Base-by-base conservation (phyloP, 306 rosid genomes). In the Ormosia semicastrata region DNA sequence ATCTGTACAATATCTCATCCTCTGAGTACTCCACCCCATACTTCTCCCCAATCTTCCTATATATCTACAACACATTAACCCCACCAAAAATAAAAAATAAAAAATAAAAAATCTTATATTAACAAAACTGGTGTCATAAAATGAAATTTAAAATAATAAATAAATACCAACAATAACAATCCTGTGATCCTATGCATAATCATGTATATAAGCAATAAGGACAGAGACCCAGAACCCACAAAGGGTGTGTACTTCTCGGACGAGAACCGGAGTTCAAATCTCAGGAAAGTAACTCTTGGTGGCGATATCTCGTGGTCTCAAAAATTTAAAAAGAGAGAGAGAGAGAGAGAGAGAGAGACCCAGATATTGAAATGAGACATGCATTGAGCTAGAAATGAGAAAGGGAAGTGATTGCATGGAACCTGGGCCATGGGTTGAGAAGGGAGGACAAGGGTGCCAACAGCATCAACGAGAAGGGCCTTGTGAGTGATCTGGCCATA, bases 381-480 rank as follows among this genome's bases (percentile, higher is more conserved):
- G 9, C 59, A 34, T 8, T 50, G 36, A 62, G 24, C 57, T 8
- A 71, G 69, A 29, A 44, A 10, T 0, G 3, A 44, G 50, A 44
- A 41, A 41, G 7, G 46, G 52, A 10, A 46, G 52, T 46, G 9
- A 47, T 3, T 47, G 5, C 4, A 47, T 10, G n/a, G 37, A 5
- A 94, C 99, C 98, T 93, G 91, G 39, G 99, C 98, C 93, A 89
- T 95, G 68, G 99, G 99, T 81, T 95, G 99, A 83, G 99, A 95
- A 53, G 99, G 99, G 74, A 95, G 72, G 66, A 95, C 84, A 79
- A 95, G 98, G 4, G 99, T 95, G 39, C 99, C 99, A 56, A 94
- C 98, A 8, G 98, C 98, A 78, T 95, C 99, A 82, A 95, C 99
- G 10, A 95, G 86, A 76, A 95, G 76, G 24, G 99, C 99, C 81